Evolutionary conservation across 805 yeast genomes (phyloP).

Genomic region (Ogataea trehaloabstinens): DNA sequence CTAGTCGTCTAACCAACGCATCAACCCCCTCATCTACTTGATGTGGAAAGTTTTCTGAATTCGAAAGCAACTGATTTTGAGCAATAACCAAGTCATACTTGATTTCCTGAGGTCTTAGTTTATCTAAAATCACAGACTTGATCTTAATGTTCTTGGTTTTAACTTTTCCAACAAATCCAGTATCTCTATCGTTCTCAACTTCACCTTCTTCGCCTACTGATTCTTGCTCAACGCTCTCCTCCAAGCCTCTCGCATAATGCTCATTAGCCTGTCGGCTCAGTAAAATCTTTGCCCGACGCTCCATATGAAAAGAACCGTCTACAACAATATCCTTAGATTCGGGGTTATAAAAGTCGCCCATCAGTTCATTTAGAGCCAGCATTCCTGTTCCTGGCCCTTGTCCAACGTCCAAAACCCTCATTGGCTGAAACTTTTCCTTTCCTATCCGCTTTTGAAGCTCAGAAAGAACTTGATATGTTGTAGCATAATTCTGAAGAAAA

Average conservation of each 20-base stretch:
- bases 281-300: constrained; percentile 71
- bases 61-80: constrained; percentile 69
- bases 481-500: constrained; percentile 78
- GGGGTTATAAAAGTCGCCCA: constrained; percentile 66
- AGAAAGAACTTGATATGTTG: constrained; percentile 57
- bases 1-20: constrained; percentile 54
- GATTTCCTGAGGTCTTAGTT: constrained; percentile 46
- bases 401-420: constrained; percentile 72
- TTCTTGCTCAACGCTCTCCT: constrained; percentile 34
- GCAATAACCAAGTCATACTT: constrained; percentile 81
- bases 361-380: constrained; percentile 79
- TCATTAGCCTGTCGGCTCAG: constrained; percentile 68
- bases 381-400: constrained; percentile 93
- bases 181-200: constrained; percentile 21
- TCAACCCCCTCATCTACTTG: constrained; percentile 71
- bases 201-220: constrained; percentile 5
- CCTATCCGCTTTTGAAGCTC: constrained; percentile 65
- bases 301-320: constrained; percentile 70
- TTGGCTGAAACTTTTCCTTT: constrained; percentile 54
- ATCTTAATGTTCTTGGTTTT: constrained; percentile 55
- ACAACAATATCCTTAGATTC: constrained; percentile 67
- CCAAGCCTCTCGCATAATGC: constrained; percentile 24
- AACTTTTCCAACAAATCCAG: constrained; percentile 49
- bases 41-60: constrained; percentile 60
- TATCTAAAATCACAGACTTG: constrained; percentile 53